These are phyloP conservation scores for Fusarium sp. DNA, from an alignment of 2,329 filamentous ascomycete genomes.

Conservation along the genomic window DNA sequence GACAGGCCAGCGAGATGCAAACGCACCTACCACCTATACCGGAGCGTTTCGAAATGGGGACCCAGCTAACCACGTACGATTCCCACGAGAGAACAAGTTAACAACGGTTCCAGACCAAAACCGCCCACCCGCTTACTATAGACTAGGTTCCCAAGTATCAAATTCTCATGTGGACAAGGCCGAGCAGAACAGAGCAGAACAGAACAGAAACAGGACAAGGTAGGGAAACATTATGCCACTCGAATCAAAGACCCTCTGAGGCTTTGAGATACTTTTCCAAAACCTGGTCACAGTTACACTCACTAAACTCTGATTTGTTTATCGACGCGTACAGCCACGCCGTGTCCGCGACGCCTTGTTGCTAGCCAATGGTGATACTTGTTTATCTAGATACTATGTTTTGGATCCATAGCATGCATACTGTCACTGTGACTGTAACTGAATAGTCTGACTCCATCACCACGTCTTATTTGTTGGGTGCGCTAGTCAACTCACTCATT, in stretches of 20 bases:
- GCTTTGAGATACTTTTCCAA: constrained; percentile 15
- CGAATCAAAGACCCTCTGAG: constrained; percentile 23
- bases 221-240: constrained; percentile 19
- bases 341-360: constrained; percentile 11
- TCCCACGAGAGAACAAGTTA: constrained; percentile 6
- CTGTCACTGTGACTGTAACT: neutral
- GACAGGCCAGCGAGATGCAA: constrained; percentile 2
- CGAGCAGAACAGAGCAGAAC: neutral
- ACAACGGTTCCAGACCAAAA: constrained; percentile 28
- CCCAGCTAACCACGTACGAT: constrained; percentile 37
- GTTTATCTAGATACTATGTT: constrained; percentile 7
- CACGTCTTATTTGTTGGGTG: constrained; percentile 20
- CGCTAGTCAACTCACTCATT: constrained; percentile 19
- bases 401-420: neutral
- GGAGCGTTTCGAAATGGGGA: constrained; percentile 33
- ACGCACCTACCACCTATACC: constrained; percentile 26
- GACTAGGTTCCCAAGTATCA: neutral
- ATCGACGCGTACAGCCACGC: constrained; percentile 32
- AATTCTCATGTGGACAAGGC: neutral
- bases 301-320: constrained; percentile 36
- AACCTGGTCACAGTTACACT: constrained; percentile 30
- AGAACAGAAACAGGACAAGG: neutral
- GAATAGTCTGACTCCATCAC: constrained; percentile 26
- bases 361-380: neutral
- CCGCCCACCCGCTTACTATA: neutral